Conservation (phyloP, 1,284 basidiomycete species). For the Meira miltonrushii region DNA sequence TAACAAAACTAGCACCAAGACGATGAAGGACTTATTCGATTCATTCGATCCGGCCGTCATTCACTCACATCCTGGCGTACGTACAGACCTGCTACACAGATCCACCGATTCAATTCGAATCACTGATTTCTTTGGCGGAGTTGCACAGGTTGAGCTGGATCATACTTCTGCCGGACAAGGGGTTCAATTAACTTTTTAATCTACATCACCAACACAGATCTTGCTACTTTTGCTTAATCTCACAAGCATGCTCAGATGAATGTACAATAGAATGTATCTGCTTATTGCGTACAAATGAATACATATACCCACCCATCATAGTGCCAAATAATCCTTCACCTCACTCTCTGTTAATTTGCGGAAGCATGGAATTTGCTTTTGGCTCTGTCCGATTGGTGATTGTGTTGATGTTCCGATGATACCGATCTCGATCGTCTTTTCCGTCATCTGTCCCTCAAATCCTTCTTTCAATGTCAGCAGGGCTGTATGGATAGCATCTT, state of each 20-base stretch:
- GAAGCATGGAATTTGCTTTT: conserved; percentile 38
- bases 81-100: conserved; percentile 74
- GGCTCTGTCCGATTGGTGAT: conserved; percentile 24
- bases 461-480: conserved; percentile 96
- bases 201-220: background rate
- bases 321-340: conserved; percentile 36
- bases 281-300: conserved; percentile 1
- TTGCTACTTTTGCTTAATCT: background rate
- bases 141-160: conserved; percentile 69
- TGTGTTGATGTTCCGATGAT: conserved; percentile 61
- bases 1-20: conserved; percentile 77
- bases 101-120: conserved; percentile 67
- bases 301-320: conserved; percentile 12
- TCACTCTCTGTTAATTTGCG: conserved; percentile 41
- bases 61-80: conserved; percentile 78
- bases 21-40: conserved; percentile 79
- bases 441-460: conserved; percentile 99
- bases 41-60: conserved; percentile 71
- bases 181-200: background rate
- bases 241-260: background rate
- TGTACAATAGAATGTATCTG: background rate
- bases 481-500: conserved; percentile 99
- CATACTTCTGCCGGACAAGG: background rate
- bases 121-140: conserved; percentile 94
- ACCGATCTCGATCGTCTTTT: conserved; percentile 98